Percentiles rank a stretch among this genome's conserved stretches.
phyloP scores from a whole-genome alignment of 345 rosid species.

The Euphorbia pulcherrima region DNA sequence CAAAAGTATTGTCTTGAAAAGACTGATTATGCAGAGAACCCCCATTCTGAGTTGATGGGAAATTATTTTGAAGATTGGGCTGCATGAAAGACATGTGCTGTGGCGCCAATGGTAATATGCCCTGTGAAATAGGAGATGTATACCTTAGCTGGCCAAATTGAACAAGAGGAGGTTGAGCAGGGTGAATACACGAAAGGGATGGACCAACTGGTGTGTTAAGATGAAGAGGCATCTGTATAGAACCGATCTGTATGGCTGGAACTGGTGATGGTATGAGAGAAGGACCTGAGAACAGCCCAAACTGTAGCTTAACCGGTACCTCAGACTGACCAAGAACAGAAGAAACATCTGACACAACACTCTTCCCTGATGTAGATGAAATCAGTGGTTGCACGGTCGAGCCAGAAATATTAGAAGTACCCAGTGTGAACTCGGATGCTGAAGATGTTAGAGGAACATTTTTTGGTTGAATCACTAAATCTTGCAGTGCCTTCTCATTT shows the following conservation, averaged over 20 bases:
- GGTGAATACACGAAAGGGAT: slow-evolving; percentile 58
- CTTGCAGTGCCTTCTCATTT: slow-evolving; percentile 52
- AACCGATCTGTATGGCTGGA: slow-evolving; percentile 99
- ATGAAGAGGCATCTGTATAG: slow-evolving; percentile 99
- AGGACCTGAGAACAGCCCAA: slow-evolving; percentile 94
- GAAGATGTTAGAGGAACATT: slow-evolving; percentile 33
- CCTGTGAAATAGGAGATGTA: slow-evolving; percentile 74
- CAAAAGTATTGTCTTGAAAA: slow-evolving; percentile 41
- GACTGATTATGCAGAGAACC: slow-evolving; percentile 40
- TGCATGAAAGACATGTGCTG: slow-evolving; percentile 54
- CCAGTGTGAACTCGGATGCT: slow-evolving; percentile 37
- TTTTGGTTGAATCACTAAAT: slow-evolving; percentile 40
- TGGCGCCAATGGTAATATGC: slow-evolving; percentile 61
- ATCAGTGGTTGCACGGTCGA: slow-evolving; percentile 31
- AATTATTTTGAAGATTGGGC: slow-evolving; percentile 40
- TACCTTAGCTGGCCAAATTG: slow-evolving; percentile 90
- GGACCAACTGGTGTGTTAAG: slow-evolving; percentile 67
- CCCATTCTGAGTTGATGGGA: slow-evolving; percentile 51
- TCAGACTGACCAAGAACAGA: slow-evolving; percentile 51
- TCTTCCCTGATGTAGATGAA: slow-evolving; percentile 44
- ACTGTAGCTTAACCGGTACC: slow-evolving; percentile 74
- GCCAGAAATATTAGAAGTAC: slow-evolving; percentile 34
- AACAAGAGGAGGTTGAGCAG: slow-evolving; percentile 68
- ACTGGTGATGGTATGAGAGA: slow-evolving; percentile 84
- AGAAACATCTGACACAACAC: slow-evolving; percentile 34